Percentiles rank a stretch among this genome's conserved stretches.
Evolutionary conservation across 192 early-diverging fungal species (phyloP).

Genomic region (Coemansia sp.): DNA sequence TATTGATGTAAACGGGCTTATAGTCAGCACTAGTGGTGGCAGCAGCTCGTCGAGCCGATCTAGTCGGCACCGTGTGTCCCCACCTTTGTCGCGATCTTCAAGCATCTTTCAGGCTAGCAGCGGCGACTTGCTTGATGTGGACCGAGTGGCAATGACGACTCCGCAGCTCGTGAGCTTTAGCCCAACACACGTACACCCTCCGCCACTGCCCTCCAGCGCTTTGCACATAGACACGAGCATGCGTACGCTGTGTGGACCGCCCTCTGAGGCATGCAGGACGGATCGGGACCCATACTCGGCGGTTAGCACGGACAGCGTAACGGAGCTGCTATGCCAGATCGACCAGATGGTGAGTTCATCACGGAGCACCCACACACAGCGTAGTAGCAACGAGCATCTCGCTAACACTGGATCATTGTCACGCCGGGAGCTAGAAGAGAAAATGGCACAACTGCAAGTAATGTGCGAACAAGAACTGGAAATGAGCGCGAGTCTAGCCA

Average conservation of each 20-base stretch:
- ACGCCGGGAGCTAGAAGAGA: slow-evolving; percentile 19
- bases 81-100: slow-evolving; percentile 16
- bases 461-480: slow-evolving; percentile 16
- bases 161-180: slow-evolving; percentile 9
- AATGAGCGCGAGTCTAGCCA: slow-evolving; percentile 16
- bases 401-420: slow-evolving; percentile 2
- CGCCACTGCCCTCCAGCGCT: neutral
- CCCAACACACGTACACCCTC: neutral
- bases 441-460: slow-evolving; percentile 18
- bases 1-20: slow-evolving; percentile 22
- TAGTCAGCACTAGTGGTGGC: slow-evolving; percentile 1
- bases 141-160: neutral
- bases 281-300: slow-evolving; percentile 4
- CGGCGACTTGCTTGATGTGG: neutral
- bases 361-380: neutral
- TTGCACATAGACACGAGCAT: slow-evolving; percentile 7
- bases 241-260: neutral
- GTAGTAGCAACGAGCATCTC: slow-evolving; percentile 1
- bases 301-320: slow-evolving; percentile 31
- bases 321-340: slow-evolving; percentile 36
- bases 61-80: slow-evolving; percentile 1
- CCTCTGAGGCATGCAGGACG: neutral
- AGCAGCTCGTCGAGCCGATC: neutral
- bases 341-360: slow-evolving; percentile 18
- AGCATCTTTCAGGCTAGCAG: neutral